A percentile compares a stretch with the other conserved stretches of the same genome.
Evolutionary conservation across 345 rosid species (phyloP).

Genomic region (Microcos paniculata): DNA sequence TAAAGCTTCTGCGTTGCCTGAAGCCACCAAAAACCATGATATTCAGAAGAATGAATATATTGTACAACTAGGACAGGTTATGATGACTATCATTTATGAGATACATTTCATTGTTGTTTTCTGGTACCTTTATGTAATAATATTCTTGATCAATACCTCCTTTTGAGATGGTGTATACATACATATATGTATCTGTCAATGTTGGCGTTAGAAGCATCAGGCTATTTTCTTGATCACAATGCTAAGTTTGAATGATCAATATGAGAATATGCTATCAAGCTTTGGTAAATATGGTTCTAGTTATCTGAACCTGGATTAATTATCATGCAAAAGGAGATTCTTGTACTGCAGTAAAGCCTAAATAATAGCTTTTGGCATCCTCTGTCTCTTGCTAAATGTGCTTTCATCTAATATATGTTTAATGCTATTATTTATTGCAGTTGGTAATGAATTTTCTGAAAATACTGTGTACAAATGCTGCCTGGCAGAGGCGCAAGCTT

Average conservation of each 20-base stretch:
- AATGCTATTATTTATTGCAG: slow-evolving; percentile 53
- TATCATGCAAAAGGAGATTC: neutral
- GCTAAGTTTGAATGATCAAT: neutral
- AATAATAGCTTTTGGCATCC: slow-evolving; percentile 9
- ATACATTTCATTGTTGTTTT: slow-evolving; percentile 1
- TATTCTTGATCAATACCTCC: neutral
- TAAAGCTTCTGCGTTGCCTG: slow-evolving; percentile 74
- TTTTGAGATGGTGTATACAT: neutral
- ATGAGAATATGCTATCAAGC: neutral
- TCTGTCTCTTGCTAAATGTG: slow-evolving; percentile 7
- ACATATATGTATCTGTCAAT: neutral
- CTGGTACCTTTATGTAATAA: neutral
- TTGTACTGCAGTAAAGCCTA: neutral
- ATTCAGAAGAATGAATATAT: slow-evolving; percentile 71
- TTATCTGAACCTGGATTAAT: neutral
- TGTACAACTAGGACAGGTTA: slow-evolving; percentile 77
- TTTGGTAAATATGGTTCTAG: neutral
- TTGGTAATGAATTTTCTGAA: slow-evolving; percentile 82
- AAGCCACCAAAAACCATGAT: slow-evolving; percentile 58
- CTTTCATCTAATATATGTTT: slow-evolving; percentile 24
- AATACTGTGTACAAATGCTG: slow-evolving; percentile 89
- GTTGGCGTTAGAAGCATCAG: neutral
- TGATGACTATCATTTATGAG: slow-evolving; percentile 6
- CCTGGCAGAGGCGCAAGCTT: slow-evolving; percentile 99
- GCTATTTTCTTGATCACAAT: neutral